Evolutionary conservation across 2,329 filamentous ascomycete genomes (phyloP), one percentile per base, ranked within the genome.

Genomic region (Cytospora paraplurivora): DNA sequence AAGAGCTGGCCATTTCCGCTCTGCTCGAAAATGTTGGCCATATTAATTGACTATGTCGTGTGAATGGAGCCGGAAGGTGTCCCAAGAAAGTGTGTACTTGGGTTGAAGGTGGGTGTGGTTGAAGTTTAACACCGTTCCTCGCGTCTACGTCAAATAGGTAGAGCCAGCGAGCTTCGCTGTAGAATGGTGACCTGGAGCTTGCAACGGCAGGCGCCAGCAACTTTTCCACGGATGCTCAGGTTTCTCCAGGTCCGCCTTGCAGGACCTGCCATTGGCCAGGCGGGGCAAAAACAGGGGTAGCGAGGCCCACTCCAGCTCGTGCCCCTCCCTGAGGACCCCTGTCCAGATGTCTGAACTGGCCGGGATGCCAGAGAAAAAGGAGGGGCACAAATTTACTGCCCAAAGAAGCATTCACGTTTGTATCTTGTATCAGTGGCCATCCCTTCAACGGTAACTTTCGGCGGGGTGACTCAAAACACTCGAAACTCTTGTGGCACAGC

Each of bases 11-110:
- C 95, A 76, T 96, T 96, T 75, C 93, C 87, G 75, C 93, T 90
- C 81, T 95, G 91, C 81, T 97, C 93, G 75, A 98, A 99, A 79
- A 99, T 93, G 75, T 92, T 91, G 77, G 92, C 89, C 95, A 99
- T 99, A 68, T 66, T 73, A 51, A 56, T 52, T 55, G 37, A 32
- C 13, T 38, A 32, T 17, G 27, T 27, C 27, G 27, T 27, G 35
- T 49, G 11, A 32, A 33, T 50, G 21, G 34, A 55, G 50, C 37
- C 10, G 56, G 51, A n/a, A 27, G 27, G 52, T 37, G 41, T 58
- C 19, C 47, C 19, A 51, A 56, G 47, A 50, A 35, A 27, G 27
- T 53, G 52, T 66, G 47, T 53, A 56, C 47, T 32, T 52, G 8
- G 17, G 51, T 35, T 17, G 38, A 44, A 54, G 52, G 53, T 54